A percentile compares a stretch with the other conserved stretches of the same genome.
phyloP scores from a whole-genome alignment of 805 yeast genomes.

The Saturnispora gosingensis region DNA sequence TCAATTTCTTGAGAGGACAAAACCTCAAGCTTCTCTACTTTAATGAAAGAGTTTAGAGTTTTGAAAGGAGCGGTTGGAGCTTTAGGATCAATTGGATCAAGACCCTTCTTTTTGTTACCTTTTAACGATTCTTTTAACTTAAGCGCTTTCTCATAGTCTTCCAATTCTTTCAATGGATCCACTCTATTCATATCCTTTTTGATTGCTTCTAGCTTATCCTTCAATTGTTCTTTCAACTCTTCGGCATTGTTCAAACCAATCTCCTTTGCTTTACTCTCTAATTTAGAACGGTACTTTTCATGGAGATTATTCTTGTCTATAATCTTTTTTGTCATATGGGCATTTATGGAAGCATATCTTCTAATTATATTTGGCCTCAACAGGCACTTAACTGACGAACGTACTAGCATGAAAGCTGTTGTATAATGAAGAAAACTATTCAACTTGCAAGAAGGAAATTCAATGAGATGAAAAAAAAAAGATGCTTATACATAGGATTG shows the following conservation, averaged over 20 bases:
- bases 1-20: constrained; percentile 60
- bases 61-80: constrained; percentile 46
- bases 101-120: constrained; percentile 18
- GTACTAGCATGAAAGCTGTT: not conserved
- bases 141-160: constrained; percentile 31
- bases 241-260: constrained; percentile 41
- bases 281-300: constrained; percentile 33
- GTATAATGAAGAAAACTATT: not conserved
- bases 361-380: not conserved
- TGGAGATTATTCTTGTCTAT: constrained; percentile 24
- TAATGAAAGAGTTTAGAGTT: constrained; percentile 61
- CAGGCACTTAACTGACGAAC: not conserved
- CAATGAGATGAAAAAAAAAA: not conserved
- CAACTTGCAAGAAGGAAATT: not conserved
- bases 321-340: constrained; percentile 22
- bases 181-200: constrained; percentile 49
- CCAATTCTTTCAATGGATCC: constrained; percentile 66
- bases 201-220: constrained; percentile 47
- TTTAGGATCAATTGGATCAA: constrained; percentile 30
- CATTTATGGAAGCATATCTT: constrained; percentile 21
- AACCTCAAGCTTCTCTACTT: constrained; percentile 50
- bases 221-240: constrained; percentile 52
- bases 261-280: constrained; percentile 31
- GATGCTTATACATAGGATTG: not conserved
- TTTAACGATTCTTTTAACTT: constrained; percentile 13